A percentile compares a stretch with the other conserved stretches of the same genome.
These are phyloP conservation scores for Monilinia laxa DNA, from an alignment of 2,329 filamentous ascomycete species.

Conservation along the genomic window DNA sequence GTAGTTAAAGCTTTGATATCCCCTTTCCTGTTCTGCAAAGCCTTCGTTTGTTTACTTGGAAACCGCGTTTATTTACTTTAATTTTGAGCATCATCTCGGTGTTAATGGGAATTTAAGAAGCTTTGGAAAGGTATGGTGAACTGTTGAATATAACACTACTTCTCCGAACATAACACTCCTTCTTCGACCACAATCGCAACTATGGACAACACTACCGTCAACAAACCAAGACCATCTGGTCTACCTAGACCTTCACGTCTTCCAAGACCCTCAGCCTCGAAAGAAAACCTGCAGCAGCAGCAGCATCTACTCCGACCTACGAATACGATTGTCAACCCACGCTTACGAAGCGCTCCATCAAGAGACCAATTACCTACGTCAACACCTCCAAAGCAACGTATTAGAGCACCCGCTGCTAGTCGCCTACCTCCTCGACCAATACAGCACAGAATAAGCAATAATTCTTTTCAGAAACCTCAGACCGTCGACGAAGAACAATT, in stretches of 20 bases:
- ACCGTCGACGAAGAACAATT: neutral
- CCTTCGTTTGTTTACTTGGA: slow-evolving; percentile 4
- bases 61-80: slow-evolving; percentile 15
- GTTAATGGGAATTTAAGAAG: neutral
- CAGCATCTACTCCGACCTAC: slow-evolving; percentile 33
- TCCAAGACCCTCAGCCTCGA: slow-evolving; percentile 50
- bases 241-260: slow-evolving; percentile 55
- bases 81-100: slow-evolving; percentile 1
- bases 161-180: slow-evolving; percentile 2
- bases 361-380: slow-evolving; percentile 29
- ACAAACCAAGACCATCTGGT: slow-evolving; percentile 32
- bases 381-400: slow-evolving; percentile 20
- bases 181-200: slow-evolving; percentile 16
- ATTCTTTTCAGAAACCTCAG: slow-evolving; percentile 29
- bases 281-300: slow-evolving; percentile 46
- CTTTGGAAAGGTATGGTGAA: slow-evolving; percentile 23
- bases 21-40: slow-evolving; percentile 9
- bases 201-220: slow-evolving; percentile 37
- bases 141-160: slow-evolving; percentile 22
- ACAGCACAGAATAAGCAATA: slow-evolving; percentile 30
- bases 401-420: neutral
- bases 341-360: slow-evolving; percentile 35
- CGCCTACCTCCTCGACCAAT: slow-evolving; percentile 20
- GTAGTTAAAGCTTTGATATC: neutral
- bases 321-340: slow-evolving; percentile 31